Evolutionary conservation across 164 flowering plant genomes (phyloP).

Genomic region (Chimonanthus praecox): DNA sequence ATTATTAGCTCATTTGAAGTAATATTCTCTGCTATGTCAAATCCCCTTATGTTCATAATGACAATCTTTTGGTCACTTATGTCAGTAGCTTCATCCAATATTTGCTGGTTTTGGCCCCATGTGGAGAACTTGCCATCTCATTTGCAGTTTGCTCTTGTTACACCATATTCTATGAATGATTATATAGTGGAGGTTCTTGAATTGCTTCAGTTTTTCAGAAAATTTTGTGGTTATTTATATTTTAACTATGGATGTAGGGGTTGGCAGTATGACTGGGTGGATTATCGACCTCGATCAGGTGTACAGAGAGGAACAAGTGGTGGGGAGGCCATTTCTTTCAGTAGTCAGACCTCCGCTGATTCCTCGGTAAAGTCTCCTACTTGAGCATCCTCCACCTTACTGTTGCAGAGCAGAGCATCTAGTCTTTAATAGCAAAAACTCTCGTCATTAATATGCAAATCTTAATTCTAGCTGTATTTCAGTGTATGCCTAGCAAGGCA

Average conservation of each 20-base stretch:
- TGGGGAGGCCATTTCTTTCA: constrained; percentile 78
- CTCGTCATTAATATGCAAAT: neutral
- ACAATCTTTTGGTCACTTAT: no score
- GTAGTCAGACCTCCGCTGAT: constrained; percentile 86
- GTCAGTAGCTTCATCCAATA: no score
- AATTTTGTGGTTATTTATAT: neutral
- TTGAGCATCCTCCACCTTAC: neutral
- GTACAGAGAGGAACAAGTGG: constrained; percentile 82
- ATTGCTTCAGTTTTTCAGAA: neutral
- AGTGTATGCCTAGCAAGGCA: neutral
- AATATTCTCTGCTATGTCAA: no score
- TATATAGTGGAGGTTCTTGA: neutral
- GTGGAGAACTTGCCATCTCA: no score
- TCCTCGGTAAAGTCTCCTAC: constrained; percentile 42
- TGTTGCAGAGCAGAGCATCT: neutral
- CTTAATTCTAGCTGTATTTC: neutral
- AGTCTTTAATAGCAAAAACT: neutral
- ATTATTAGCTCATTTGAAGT: no score
- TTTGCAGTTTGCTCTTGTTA: no score
- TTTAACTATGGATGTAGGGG: constrained; percentile 29
- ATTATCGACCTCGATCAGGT: constrained; percentile 79
- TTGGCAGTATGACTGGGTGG: constrained; percentile 84
- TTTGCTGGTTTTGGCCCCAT: no score
- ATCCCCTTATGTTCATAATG: no score
- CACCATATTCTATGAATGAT: no score